Evolutionary conservation across 2,329 filamentous ascomycete genomes (phyloP), one percentile per base, ranked within the genome.

Genomic region (Dactylellina leptospora): DNA sequence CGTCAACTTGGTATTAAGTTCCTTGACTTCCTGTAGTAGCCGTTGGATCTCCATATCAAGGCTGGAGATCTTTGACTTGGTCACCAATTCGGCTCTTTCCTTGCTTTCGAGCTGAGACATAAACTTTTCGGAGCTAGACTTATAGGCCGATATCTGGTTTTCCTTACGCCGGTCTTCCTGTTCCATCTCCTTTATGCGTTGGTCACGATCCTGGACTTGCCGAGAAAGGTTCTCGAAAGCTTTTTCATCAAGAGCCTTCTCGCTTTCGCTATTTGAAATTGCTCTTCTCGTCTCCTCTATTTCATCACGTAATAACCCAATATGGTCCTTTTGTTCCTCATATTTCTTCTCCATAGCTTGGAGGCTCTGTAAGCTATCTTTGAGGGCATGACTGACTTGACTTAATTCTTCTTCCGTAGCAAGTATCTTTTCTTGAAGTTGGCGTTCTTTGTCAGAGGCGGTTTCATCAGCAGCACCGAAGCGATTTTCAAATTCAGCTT

Each of bases 1-100:
- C 30, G 73, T 47, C 30, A 64, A 36, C 11, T 56, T 36, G 18
- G 44, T 48, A 11, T 47, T 48, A 18, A 68, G 40, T 9, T 28
- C 48, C 18, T 59, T 55, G n/a, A 68, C 4, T 30, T 73, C 69
- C 27, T 30, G 38, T 10, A 58, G 48, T 16, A 77, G 36, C 13
- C 47, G 50, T 11, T 66, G 27, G 8, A 77, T 60, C 48, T 81
- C 78, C 2, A 77, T 75, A 51, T 81, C 78, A 5, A 76, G 75
- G 22, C 76, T 28, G 2, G 13, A 42, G 10, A 60, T 20, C 2
- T 55, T 59, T 0, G 66, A 50, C 38, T 50, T 42, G 10, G 51
- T 51, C 4, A 27, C 8, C 2, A 30, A 42, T 18, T 63, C 40
- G 9, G 53, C n/a, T 33, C 33, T 4, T 18, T 48, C 47, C 30